Conservation (phyloP, 1,284 basidiomycete genomes). For the Sutorius eximius region DNA sequence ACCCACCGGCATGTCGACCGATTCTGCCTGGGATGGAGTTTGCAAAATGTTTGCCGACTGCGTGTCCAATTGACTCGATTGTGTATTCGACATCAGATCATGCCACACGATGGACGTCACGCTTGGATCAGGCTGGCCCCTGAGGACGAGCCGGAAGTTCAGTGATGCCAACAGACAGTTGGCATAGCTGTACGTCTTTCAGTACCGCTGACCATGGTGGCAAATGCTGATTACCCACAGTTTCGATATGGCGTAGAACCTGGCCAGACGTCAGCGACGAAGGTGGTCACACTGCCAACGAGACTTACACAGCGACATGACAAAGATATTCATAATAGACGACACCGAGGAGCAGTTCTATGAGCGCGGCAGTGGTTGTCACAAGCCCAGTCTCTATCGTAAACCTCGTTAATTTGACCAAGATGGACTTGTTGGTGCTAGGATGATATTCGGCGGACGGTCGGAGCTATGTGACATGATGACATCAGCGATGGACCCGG, state of each 20-base stretch:
- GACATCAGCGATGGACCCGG: background rate
- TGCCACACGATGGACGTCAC: conserved; percentile 11
- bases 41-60: background rate
- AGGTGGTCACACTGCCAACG: rapidly evolving
- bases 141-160: conserved; percentile 23
- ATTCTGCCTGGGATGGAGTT: background rate
- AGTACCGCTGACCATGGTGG: background rate
- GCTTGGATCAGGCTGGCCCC: conserved; percentile 2
- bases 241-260: conserved; percentile 27
- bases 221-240: conserved; percentile 11
- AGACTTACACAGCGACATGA: conserved; percentile 26
- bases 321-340: background rate
- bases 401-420: conserved; percentile 23
- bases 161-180: conserved; percentile 26
- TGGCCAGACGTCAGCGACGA: background rate
- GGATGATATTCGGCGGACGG: conserved; percentile 6
- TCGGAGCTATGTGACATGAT: conserved; percentile 12
- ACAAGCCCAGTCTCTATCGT: conserved; percentile 30
- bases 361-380: conserved; percentile 18
- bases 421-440: background rate
- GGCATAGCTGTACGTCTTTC: background rate
- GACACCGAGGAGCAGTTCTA: conserved; percentile 20
- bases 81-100: background rate
- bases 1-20: background rate
- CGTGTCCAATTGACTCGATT: background rate